Conservation (phyloP, 805 yeast genomes). For the Lachancea fermentati region DNA sequence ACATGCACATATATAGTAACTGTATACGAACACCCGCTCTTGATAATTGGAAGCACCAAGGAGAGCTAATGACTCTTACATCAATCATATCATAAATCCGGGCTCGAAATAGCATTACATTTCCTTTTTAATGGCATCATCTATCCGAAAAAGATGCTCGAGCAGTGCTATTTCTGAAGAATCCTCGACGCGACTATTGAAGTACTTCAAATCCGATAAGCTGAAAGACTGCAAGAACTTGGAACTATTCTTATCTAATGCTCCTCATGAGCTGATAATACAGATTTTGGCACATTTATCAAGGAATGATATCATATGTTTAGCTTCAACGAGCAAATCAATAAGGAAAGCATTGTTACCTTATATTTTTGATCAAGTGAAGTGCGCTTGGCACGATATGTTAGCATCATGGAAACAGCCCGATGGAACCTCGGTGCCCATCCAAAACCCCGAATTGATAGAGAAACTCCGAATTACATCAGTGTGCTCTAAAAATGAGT, state of each 20-base stretch:
- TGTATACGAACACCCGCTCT: neutral
- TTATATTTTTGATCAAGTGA: slow-evolving; percentile 13
- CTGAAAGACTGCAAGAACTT: neutral
- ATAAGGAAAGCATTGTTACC: slow-evolving; percentile 13
- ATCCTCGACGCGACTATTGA: neutral
- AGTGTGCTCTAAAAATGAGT: slow-evolving; percentile 30
- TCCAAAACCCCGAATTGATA: slow-evolving; percentile 12
- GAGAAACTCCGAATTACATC: slow-evolving; percentile 26
- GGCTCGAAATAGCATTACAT: too few species aligned
- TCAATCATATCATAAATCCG: too few species aligned
- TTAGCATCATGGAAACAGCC: slow-evolving; percentile 11
- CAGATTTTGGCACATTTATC: slow-evolving; percentile 7
- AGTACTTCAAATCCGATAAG: neutral
- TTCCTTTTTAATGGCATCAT: neutral
- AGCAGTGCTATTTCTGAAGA: neutral
- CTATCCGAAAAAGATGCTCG: neutral
- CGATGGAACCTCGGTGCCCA: slow-evolving; percentile 6
- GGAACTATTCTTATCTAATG: slow-evolving; percentile 8
- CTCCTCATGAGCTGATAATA: slow-evolving; percentile 17
- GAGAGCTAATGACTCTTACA: neutral
- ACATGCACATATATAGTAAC: too few species aligned
- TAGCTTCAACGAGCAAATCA: slow-evolving; percentile 10
- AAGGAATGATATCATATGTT: slow-evolving; percentile 13
- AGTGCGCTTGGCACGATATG: slow-evolving; percentile 14
- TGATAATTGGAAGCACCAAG: neutral